These are phyloP conservation scores for Tetracladium maxilliforme DNA, from an alignment of 2,329 filamentous ascomycete species.

Conservation along the genomic window DNA sequence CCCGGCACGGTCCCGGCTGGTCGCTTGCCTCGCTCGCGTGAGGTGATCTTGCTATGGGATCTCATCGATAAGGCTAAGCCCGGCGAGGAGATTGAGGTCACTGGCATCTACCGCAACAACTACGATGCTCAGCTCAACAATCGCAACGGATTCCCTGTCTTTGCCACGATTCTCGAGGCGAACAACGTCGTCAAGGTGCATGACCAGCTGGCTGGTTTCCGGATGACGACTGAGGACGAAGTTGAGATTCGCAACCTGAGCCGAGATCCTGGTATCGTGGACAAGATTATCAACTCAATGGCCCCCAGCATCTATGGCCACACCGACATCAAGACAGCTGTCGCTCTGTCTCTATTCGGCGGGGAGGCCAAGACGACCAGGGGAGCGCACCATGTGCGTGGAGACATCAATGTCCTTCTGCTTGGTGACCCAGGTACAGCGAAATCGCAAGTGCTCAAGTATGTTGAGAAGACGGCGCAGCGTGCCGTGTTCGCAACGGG, in stretches of 20 bases:
- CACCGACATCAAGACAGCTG: constrained; percentile 90
- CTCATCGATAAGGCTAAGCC: constrained; percentile 94
- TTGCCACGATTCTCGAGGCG: constrained; percentile 92
- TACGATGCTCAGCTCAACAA: constrained; percentile 97
- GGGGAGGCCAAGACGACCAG: constrained; percentile 86
- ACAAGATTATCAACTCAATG: constrained; percentile 85
- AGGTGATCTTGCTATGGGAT: constrained; percentile 93
- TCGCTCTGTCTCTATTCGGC: constrained; percentile 86
- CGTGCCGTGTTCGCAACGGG: constrained; percentile 94
- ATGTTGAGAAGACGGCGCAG: constrained; percentile 93
- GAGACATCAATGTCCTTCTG: constrained; percentile 94
- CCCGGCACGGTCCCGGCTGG: constrained; percentile 93
- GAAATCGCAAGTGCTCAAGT: constrained; percentile 95
- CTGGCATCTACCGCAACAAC: constrained; percentile 94
- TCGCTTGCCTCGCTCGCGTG: constrained; percentile 80
- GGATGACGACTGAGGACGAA: constrained; percentile 89
- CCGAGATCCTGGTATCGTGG: constrained; percentile 78
- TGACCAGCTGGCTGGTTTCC: constrained; percentile 92
- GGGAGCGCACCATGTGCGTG: constrained; percentile 80
- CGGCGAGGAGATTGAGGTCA: constrained; percentile 94
- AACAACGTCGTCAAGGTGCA: constrained; percentile 96
- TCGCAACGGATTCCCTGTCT: constrained; percentile 96
- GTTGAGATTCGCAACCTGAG: constrained; percentile 77
- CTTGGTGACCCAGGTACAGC: constrained; percentile 95
- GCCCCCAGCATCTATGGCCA: constrained; percentile 97